phyloP scores from a whole-genome alignment of 2,329 filamentous ascomycete genomes.

The Aspergillus viridinutans region DNA sequence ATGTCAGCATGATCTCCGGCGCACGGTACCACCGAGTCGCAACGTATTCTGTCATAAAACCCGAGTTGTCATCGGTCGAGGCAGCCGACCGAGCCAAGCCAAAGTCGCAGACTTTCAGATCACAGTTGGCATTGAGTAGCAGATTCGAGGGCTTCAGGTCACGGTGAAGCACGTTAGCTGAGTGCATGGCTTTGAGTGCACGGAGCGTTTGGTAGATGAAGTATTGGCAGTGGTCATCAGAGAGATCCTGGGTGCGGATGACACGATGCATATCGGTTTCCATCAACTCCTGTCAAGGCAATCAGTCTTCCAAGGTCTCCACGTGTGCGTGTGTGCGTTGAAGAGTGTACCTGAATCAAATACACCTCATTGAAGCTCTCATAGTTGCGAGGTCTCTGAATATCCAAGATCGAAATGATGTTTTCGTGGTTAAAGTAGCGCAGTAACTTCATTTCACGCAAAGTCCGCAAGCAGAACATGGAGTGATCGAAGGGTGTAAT shows the following conservation, averaged over 20 bases:
- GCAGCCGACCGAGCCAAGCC: conserved; percentile 92
- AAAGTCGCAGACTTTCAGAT: conserved; percentile 98
- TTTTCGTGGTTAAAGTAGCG: conserved; percentile 99
- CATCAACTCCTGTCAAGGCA: conserved; percentile 76
- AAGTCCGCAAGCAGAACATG: conserved; percentile 94
- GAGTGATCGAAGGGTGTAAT: conserved; percentile 99
- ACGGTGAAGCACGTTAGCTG: conserved; percentile 93
- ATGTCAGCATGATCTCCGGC: conserved; percentile 99
- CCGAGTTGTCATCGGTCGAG: conserved; percentile 98
- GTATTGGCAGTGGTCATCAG: conserved; percentile 99
- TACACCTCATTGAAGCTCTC: conserved; percentile 97
- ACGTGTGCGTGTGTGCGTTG: not conserved
- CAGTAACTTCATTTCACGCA: conserved; percentile 98
- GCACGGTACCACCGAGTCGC: conserved; percentile 98
- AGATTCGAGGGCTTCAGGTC: conserved; percentile 97
- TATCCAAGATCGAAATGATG: conserved; percentile 98
- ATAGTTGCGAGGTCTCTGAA: conserved; percentile 95
- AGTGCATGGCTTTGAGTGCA: conserved; percentile 98
- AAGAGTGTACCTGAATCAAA: conserved; percentile 75
- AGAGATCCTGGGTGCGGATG: conserved; percentile 96
- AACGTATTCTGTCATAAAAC: conserved; percentile 99
- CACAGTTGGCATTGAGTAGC: conserved; percentile 95
- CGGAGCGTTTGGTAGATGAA: conserved; percentile 99
- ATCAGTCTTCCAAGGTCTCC: not conserved
- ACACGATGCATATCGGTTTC: conserved; percentile 99